Evolutionary conservation across 164 flowering plant genomes (phyloP), one percentile per base, ranked within the genome.

Genomic region (Vitis amurensis): DNA sequence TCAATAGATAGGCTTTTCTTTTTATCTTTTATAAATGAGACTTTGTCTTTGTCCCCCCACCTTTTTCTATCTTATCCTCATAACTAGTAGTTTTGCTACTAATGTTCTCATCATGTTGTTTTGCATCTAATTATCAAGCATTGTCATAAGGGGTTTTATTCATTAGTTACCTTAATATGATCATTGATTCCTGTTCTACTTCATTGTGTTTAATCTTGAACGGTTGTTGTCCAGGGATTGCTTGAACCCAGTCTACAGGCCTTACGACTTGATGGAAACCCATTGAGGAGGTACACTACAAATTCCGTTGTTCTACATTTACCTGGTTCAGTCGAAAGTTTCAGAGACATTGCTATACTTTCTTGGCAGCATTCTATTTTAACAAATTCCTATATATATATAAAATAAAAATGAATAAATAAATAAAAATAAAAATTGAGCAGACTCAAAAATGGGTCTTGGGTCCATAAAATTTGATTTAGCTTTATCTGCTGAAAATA

Each of bases 191-290:
- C 23, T n/a, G 10, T 23, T 5, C 12, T 16, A 51, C 11, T 71
- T 49, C 27, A 50, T 59, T 9, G 0, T 47, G 11, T 16, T 16
- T 64, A 66, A 61, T 16, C 14, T 9, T n/a, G 29, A 56, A 49
- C n/a, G n/a, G 76, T 78, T 64, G 37, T 73, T 74, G 44, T 51
- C 55, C 91, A 94, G 99, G 94, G 99, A 60, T 81, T 93, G 69
- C 92, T 93, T 76, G 99, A 93, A 78, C 74, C 87, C 19, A 91
- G 67, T 78, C 81, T 95, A 59, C 97, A 90, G 78, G 97, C 79
- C 15, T 76, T 93, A 68, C 86, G 88, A 82, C 92, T 95, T 63
- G 97, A 88, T 68, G 97, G 99, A 66, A 95, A 95, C 79, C 97
- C 98, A 67, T 70, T 93, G 68, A 84, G 97, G 87, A 95, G 97